These are phyloP conservation scores for Ascochyta koolunga DNA, from an alignment of 2,329 filamentous ascomycete species.

Conservation along the genomic window DNA sequence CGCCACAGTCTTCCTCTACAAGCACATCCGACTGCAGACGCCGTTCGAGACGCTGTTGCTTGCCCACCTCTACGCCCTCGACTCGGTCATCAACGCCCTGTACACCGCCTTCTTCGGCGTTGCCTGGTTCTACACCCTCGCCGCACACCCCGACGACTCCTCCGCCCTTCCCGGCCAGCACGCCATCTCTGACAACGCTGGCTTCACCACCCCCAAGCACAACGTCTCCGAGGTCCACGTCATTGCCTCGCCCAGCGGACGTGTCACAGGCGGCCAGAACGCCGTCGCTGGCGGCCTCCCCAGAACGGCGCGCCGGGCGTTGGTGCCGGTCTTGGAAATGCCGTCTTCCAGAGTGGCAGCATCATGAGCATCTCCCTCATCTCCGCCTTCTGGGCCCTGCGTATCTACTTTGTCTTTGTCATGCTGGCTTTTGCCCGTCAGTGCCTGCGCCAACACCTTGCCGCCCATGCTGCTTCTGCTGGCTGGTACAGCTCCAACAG, in stretches of 20 bases:
- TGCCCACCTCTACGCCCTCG: constrained; percentile 83
- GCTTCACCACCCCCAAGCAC: constrained; percentile 68
- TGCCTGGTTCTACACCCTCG: constrained; percentile 83
- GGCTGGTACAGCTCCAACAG: constrained; percentile 49
- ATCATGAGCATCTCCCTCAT: constrained; percentile 81
- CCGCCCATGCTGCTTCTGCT: constrained; percentile 51
- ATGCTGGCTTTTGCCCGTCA: constrained; percentile 82
- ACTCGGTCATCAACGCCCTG: constrained; percentile 78
- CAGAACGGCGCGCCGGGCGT: constrained; percentile 42
- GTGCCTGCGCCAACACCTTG: constrained; percentile 73
- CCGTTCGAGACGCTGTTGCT: constrained; percentile 81
- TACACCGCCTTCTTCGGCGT: constrained; percentile 84
- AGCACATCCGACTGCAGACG: constrained; percentile 78
- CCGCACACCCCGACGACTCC: constrained; percentile 56
- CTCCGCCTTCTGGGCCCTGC: constrained; percentile 72
- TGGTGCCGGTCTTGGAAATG: constrained; percentile 62
- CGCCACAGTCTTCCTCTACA: constrained; percentile 72
- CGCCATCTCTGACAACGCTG: constrained; percentile 67
- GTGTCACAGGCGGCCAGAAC: constrained; percentile 57
- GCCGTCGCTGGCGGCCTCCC: constrained; percentile 54
- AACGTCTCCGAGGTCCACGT: constrained; percentile 66
- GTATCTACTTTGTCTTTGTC: constrained; percentile 83
- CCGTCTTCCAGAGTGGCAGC: constrained; percentile 69
- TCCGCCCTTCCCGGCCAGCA: constrained; percentile 49
- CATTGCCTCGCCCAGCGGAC: constrained; percentile 55